Conservation (phyloP, 2,329 filamentous ascomycete genomes). For the Penicillium fuscoglaucum region DNA sequence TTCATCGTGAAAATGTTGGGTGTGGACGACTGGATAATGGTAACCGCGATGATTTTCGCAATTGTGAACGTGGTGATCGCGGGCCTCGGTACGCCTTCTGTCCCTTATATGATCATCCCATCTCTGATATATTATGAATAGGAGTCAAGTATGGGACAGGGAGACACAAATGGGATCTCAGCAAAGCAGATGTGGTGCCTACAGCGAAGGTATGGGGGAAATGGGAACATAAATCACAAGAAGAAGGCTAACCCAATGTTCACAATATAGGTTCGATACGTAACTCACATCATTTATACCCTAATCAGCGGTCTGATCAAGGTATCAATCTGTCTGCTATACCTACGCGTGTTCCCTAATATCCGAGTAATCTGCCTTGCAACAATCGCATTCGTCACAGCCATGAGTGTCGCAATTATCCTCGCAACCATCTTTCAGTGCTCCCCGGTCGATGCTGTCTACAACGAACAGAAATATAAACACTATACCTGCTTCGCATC, state of each 20-base stretch:
- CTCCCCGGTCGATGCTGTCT: background rate
- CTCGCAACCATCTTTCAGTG: slow-evolving; percentile 15
- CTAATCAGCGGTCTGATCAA: background rate
- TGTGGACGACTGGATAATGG: background rate
- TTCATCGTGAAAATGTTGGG: background rate
- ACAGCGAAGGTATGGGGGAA: background rate
- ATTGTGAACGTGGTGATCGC: background rate
- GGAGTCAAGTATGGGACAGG: slow-evolving; percentile 1
- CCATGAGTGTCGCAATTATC: slow-evolving; percentile 15
- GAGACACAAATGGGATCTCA: slow-evolving; percentile 1
- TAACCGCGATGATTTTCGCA: background rate
- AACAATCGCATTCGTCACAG: slow-evolving; percentile 10
- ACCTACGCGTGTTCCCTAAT: background rate
- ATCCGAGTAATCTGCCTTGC: slow-evolving; percentile 1
- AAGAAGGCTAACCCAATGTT: background rate
- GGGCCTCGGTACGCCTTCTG: background rate
- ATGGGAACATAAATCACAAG: background rate
- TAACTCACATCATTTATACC: background rate
- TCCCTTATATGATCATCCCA: background rate
- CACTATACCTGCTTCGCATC: background rate
- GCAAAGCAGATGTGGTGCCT: background rate
- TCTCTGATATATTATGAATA: background rate
- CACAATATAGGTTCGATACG: background rate
- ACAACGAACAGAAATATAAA: background rate
- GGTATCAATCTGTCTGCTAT: background rate